These are phyloP conservation scores for Speleostelium caveatum DNA, from an alignment of 78 protist genomes.

Conservation along the genomic window DNA sequence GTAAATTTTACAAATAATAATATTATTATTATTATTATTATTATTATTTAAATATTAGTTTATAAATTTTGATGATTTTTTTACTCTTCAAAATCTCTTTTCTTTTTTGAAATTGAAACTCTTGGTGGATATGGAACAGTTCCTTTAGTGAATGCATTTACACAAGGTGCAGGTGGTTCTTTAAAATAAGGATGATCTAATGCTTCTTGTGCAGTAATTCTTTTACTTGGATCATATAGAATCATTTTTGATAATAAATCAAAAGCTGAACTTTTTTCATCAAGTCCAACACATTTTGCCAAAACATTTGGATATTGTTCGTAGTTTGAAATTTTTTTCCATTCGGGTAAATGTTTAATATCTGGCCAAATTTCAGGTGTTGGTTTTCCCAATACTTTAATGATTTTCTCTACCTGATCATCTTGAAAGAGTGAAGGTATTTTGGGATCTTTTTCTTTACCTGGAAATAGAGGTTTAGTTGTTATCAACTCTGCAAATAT, in stretches of 20 bases:
- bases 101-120: conserved; percentile 23
- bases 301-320: conserved; percentile 15
- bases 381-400: conserved; percentile 83
- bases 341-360: conserved; percentile 63
- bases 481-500: conserved; percentile 91
- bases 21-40: no score
- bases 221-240: conserved; percentile 82
- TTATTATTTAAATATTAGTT: no score
- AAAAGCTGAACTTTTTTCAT: conserved; percentile 46
- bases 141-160: conserved; percentile 30
- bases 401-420: conserved; percentile 86
- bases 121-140: conserved; percentile 28
- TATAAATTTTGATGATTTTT: no score
- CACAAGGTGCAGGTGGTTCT: conserved; percentile 73
- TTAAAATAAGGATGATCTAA: conserved; percentile 90
- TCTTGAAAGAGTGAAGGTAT: conserved; percentile 79
- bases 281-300: conserved; percentile 34
- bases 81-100: conserved; percentile 45
- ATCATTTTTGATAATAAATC: conserved; percentile 80
- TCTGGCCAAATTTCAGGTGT: conserved; percentile 71
- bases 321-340: conserved; percentile 21
- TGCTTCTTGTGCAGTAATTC: conserved; percentile 90
- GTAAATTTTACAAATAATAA: no score
- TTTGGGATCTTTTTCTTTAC: conserved; percentile 69
- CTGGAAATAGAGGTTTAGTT: conserved; percentile 86